Percentiles rank a stretch among this genome's conserved stretches.
Evolutionary conservation across 2,329 filamentous ascomycete genomes (phyloP).

Genomic region (Berkeleyomyces basicola): DNA sequence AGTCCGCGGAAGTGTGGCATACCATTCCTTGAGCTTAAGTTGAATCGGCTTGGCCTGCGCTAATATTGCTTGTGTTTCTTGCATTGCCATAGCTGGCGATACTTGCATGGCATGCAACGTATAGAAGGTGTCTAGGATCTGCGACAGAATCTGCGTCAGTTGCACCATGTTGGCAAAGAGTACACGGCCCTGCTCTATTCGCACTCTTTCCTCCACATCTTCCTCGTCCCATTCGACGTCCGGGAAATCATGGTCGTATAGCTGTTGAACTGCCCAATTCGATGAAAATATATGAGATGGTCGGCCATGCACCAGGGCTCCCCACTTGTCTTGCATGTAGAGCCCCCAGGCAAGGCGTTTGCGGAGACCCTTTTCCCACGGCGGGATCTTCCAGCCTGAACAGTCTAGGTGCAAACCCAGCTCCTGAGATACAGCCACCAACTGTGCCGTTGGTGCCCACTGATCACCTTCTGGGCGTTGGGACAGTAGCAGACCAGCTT

Average conservation of each 20-base stretch:
- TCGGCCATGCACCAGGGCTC: constrained; percentile 66
- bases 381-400: constrained; percentile 69
- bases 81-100: constrained; percentile 46
- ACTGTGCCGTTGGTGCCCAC: constrained; percentile 71
- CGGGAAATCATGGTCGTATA: constrained; percentile 53
- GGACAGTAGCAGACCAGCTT: constrained; percentile 58
- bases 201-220: constrained; percentile 42
- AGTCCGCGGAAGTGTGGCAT: constrained; percentile 45
- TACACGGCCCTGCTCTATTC: constrained; percentile 50
- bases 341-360: constrained; percentile 81
- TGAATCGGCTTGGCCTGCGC: constrained; percentile 68
- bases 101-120: constrained; percentile 59
- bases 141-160: constrained; percentile 57
- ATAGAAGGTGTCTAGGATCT: constrained; percentile 72
- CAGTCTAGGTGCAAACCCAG: constrained; percentile 81
- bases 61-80: constrained; percentile 56
- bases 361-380: constrained; percentile 71
- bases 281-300: constrained; percentile 55
- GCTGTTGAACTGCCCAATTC: constrained; percentile 60
- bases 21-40: constrained; percentile 70
- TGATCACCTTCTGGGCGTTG: constrained; percentile 63
- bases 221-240: constrained; percentile 52
- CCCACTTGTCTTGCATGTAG: constrained; percentile 92
- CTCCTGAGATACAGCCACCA: constrained; percentile 76
- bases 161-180: constrained; percentile 62